phyloP scores from a whole-genome alignment of 345 rosid genomes.

The Gossypium bickii region DNA sequence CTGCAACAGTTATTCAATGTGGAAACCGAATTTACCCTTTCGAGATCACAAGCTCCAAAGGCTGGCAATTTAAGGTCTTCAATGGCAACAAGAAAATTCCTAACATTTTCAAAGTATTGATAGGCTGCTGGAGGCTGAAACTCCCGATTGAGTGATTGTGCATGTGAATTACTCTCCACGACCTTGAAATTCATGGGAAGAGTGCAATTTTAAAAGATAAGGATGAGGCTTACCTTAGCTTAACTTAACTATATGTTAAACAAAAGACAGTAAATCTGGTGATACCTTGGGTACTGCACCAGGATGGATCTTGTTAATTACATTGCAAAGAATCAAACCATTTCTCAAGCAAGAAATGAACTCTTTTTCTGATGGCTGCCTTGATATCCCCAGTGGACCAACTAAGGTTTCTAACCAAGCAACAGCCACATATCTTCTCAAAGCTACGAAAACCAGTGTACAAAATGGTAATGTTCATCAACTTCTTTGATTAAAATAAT shows the following conservation, averaged over 20 bases:
- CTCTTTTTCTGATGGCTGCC: slow-evolving; percentile 70
- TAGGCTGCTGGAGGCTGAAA: slow-evolving; percentile 69
- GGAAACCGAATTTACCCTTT: slow-evolving; percentile 47
- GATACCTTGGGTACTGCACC: slow-evolving; percentile 81
- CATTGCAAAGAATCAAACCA: slow-evolving; percentile 74
- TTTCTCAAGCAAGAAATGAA: slow-evolving; percentile 89
- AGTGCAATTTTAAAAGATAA: neutral
- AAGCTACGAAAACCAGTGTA: slow-evolving; percentile 38
- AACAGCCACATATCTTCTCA: slow-evolving; percentile 65
- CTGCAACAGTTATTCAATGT: neutral
- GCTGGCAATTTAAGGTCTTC: slow-evolving; percentile 75
- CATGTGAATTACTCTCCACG: slow-evolving; percentile 57
- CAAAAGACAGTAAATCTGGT: neutral
- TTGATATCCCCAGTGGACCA: slow-evolving; percentile 61
- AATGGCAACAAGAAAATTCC: slow-evolving; percentile 76
- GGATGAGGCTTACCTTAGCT: neutral
- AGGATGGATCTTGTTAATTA: slow-evolving; percentile 73
- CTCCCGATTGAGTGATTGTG: slow-evolving; percentile 48
- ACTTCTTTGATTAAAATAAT: neutral
- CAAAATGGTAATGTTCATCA: neutral
- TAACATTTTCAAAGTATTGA: slow-evolving; percentile 91
- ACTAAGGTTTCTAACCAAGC: slow-evolving; percentile 68
- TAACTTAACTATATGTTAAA: neutral
- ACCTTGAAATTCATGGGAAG: slow-evolving; percentile 38
- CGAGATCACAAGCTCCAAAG: slow-evolving; percentile 94